Conservation (phyloP, 108 stramenopile genomes). For the Epithemia pelagica region DNA sequence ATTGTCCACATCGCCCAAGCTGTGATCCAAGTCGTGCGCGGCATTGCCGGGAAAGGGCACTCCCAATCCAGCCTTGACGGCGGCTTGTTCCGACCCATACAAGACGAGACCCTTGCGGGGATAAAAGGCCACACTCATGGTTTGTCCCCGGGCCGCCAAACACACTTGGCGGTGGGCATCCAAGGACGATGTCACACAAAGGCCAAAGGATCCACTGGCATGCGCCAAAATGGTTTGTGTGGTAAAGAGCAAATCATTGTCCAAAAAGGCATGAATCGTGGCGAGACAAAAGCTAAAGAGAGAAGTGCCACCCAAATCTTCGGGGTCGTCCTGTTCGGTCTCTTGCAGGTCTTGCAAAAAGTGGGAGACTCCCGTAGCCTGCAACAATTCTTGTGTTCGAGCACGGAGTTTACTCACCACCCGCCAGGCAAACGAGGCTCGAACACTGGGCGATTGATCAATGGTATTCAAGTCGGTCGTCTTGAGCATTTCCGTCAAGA, state of each 20-base stretch:
- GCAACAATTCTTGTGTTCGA: neutral
- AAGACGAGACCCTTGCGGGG: conserved; percentile 69
- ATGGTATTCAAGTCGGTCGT: neutral
- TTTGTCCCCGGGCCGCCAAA: conserved; percentile 75
- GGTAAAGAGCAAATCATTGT: conserved; percentile 66
- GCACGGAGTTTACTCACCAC: conserved; percentile 12
- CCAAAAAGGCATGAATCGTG: conserved; percentile 69
- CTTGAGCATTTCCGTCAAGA: conserved; percentile 25
- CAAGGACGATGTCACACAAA: conserved; percentile 50
- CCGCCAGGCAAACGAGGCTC: conserved; percentile 2
- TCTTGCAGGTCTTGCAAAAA: neutral
- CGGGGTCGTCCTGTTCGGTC: conserved; percentile 12
- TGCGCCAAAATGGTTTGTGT: conserved; percentile 52
- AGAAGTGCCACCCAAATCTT: neutral
- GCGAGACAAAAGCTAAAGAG: conserved; percentile 21
- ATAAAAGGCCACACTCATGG: conserved; percentile 65
- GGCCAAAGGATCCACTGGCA: conserved; percentile 75
- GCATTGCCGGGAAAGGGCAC: conserved; percentile 15
- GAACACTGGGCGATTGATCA: neutral
- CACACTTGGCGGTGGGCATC: conserved; percentile 74
- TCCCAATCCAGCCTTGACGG: conserved; percentile 66
- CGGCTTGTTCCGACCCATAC: conserved; percentile 79
- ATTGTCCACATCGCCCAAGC: conserved; percentile 31
- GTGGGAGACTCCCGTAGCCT: neutral
- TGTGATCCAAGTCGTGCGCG: conserved; percentile 7